Base-by-base conservation (phyloP, 1,139 yeast genomes). In the Nakaseomyces bracarensis region DNA sequence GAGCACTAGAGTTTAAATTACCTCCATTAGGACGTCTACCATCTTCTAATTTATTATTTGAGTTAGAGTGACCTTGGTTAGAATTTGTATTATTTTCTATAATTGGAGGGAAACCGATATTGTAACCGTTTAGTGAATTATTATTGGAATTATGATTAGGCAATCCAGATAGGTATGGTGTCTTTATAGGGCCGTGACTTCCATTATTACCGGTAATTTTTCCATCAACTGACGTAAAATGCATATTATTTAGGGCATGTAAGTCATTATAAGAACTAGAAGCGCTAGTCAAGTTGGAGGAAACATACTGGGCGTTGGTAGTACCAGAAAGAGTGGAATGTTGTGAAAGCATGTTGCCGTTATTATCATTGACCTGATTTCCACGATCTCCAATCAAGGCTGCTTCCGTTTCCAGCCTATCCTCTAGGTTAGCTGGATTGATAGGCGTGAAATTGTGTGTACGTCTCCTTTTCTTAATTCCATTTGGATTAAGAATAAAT, bases 401-500 rank as follows among this genome's bases (percentile, higher is more conserved):
- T 42, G 34, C 41, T 37, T 8, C 29, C 13, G 14, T 6, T 35
- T 19, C 35, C 22, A 31, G 23, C 22, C 22, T 43, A 38, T 34
- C 45, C 10, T 33, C 16, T 10, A 34, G 22, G 36, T 25, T 36
- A 10, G 15, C 27, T 14, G 18, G 34, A 13, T 14, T 16, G 8
- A n/a, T 27, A 22, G 23, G 21, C 7, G 18, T 13, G 21, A 31
- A 26, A 5, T 30, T 18, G 20, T 42, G 34, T 14, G 30, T 14
- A 6, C 40, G 37, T 34, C 46, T 52, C 11, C 63, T 48, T 39
- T 51, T 52, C 44, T 58, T 59, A 13, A 60, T 55, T 2, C 60
- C 63, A 33, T 57, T 56, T 2, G 63, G 63, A 43, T 60, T 56
- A 40, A 60, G 39, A 11, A 50, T 53, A 37, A 55, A 55, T 1